Evolutionary conservation across 306 rosid species (phyloP), one percentile per base, ranked within the genome.

Genomic region (Quillaja saponaria): DNA sequence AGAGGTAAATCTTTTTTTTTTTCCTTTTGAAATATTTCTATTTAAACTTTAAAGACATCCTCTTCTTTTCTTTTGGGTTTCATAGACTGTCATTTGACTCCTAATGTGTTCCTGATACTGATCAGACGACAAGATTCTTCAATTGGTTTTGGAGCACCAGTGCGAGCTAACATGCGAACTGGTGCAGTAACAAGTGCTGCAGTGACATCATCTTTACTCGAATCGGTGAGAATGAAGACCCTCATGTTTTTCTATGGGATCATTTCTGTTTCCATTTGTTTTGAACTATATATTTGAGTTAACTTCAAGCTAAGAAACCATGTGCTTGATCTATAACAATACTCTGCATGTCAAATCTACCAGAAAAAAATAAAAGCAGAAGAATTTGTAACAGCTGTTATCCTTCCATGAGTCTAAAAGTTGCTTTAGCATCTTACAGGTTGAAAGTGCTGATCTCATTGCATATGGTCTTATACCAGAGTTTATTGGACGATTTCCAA

Each of bases 401-500:
- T 19, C 63, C 59, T 67, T 66, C 65, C 19, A 77, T 28, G 49
- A 60, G 47, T 64, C 68, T 80, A 28, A 80, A 52, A 8, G 34
- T 42, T 72, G 9, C 14, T 49, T 46, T 57, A 59, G 64, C 45
- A 52, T 18, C 41, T 81, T 82, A 63, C 90, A 91, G 98, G 98
- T 84, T 69, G 98, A 88, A 78, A 91, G 98, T 84, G 55, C 92
- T 19, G 98, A 91, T 88, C 96, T 91, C 49, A 86, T 91, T 73
- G 88, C 96, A 13, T 91, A 82, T 74, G 98, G 98, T 25, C 96
- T 91, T 73, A 88, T 91, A 74, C 96, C 98, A n/a, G 98, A 91
- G 83, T 91, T 91, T 79, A 82, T 91, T 54, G 98, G 98, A 58
- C 85, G 98, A 55, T 91, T 91, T 75, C 95, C 98, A 39, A 88